Percentiles rank a stretch among this genome's conserved stretches.
Conservation (phyloP, 495 filamentous ascomycete species). For the Lophiotrema nucula region DNA sequence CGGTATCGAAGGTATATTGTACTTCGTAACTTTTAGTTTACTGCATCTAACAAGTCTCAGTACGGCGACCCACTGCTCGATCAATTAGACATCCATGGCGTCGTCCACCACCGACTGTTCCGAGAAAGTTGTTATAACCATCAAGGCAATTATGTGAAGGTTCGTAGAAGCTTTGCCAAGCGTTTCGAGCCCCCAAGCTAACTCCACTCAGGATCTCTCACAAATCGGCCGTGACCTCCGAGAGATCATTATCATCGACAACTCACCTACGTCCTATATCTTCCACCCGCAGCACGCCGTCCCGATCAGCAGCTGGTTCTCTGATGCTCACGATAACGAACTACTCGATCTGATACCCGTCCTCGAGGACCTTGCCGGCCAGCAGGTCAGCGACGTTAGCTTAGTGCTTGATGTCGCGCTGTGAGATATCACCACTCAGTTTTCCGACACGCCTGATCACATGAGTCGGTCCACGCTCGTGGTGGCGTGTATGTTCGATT, state of each 20-base stretch:
- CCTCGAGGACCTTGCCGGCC: conserved; percentile 89
- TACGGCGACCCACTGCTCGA: conserved; percentile 96
- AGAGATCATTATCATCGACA: conserved; percentile 99
- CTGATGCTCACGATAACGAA: conserved; percentile 99
- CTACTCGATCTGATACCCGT: conserved; percentile 96
- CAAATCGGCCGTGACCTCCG: conserved; percentile 93
- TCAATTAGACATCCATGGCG: conserved; percentile 94
- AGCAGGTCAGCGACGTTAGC: conserved; percentile 91
- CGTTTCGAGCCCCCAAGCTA: neutral
- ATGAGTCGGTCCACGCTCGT: neutral
- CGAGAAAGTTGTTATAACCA: conserved; percentile 99
- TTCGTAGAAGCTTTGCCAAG: conserved; percentile 42
- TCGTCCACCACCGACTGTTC: conserved; percentile 95
- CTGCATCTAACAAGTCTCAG: conserved; percentile 45
- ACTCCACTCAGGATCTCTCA: conserved; percentile 66
- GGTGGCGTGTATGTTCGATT: conserved; percentile 5
- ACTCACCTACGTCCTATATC: conserved; percentile 98
- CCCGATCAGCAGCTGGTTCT: conserved; percentile 99
- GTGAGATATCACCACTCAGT: conserved; percentile 42
- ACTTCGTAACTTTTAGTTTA: neutral
- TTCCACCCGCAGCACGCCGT: conserved; percentile 99
- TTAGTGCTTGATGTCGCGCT: conserved; percentile 94
- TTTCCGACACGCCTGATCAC: neutral
- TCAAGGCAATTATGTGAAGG: conserved; percentile 98
- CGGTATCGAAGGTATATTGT: conserved; percentile 85